Base-by-base conservation (phyloP, 495 filamentous ascomycete species). In the Apiosordaria backusii region DNA sequence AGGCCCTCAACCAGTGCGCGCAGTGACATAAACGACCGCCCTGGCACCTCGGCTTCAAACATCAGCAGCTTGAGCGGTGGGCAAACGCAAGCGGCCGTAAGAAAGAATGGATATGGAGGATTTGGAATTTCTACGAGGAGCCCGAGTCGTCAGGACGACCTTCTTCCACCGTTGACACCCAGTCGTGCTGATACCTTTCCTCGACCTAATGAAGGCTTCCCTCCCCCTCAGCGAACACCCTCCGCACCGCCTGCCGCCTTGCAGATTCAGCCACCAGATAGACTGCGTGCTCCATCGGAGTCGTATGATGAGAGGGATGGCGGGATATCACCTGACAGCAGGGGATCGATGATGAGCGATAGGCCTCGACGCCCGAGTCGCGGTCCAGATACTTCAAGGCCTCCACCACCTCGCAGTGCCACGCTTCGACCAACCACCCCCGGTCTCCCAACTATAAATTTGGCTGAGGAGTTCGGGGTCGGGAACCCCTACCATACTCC, bases 401-500 rank as follows among this genome's bases (percentile, higher is more conserved):
- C 78, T 5, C 81, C 81, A 5, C 83, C 82, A 1, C 83, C 83
- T 22, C 78, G 84, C 61, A 77, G 76, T 63, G 80, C 80, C 58
- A 65, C 79, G 21, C 68, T 79, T 21, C 79, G 76, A 53, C 66
- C 75, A 19, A 67, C 63, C 54, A 73, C 74, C 7, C 73, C 71
- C 3, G 66, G 74, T 6, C 68, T 78, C 10, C 83, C 83, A 9
- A 69, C 75, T 9, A 74, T 83, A 50, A 83, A 85, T 61, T 78
- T 83, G 4, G 78, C 79, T n/a, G 78, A 77, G 27, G 82, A 82
- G 24, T 85, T 85, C 61, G 83, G 82, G 18, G 73, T 80, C 22
- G 77, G 80, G 25, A 86, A 86, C 62, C 80, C 84, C 0, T 85
- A 87, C 72, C 88, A 91, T 71, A 82, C 82, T 3, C 77, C 87